Percentiles rank a stretch among this genome's conserved stretches.
These are phyloP conservation scores for Klebsormidium nitens DNA, from an alignment of 139 green algal species.

Conservation along the genomic window DNA sequence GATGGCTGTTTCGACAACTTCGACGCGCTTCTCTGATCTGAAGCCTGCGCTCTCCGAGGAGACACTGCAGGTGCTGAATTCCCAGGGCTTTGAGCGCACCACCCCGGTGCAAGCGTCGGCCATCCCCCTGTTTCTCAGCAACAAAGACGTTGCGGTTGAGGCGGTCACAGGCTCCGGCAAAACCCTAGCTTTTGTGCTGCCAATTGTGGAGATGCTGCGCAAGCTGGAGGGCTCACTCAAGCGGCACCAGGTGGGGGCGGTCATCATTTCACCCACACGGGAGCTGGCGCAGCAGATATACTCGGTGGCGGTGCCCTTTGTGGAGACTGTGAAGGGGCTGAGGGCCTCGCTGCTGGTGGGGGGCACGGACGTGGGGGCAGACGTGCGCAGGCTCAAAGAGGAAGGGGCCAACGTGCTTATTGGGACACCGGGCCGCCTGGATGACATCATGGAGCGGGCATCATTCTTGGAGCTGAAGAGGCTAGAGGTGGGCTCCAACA, in stretches of 20 bases:
- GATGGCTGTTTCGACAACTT: background rate
- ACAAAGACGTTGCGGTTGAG: conserved; percentile 97
- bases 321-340: conserved; percentile 37
- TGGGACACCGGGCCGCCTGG: conserved; percentile 85
- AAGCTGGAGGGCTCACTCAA: conserved; percentile 58
- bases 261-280: conserved; percentile 88
- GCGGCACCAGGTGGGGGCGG: conserved; percentile 74
- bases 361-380: conserved; percentile 15
- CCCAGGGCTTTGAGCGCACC: conserved; percentile 53
- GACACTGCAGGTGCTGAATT: conserved; percentile 10
- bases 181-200: conserved; percentile 94
- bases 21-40: background rate
- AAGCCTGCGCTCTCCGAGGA: background rate
- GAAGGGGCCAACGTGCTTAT: conserved; percentile 68
- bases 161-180: conserved; percentile 95
- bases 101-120: conserved; percentile 90
- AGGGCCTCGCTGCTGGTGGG: conserved; percentile 37
- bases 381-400: conserved; percentile 55
- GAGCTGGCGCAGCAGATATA: conserved; percentile 90
- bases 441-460: conserved; percentile 76
- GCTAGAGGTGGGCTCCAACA: conserved; percentile 66
- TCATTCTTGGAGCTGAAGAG: conserved; percentile 55
- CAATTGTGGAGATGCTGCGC: conserved; percentile 78
- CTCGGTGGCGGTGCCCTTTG: conserved; percentile 70
- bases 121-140: conserved; percentile 81